phyloP scores from a whole-genome alignment of 768 basidiomycete genomes.

The Chalciporus chontae region DNA sequence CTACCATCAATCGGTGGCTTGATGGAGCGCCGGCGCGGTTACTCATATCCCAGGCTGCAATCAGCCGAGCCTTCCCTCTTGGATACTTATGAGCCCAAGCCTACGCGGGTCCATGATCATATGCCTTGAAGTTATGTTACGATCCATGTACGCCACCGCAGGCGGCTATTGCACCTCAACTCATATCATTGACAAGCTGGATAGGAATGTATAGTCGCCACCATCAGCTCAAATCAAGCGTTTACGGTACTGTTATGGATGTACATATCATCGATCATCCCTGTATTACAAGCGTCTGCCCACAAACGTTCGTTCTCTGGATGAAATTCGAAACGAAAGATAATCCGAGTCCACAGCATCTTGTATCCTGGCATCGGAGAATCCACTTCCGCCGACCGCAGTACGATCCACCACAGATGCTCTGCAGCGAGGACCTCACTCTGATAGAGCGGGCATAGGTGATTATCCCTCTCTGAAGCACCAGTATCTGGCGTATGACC shows the following conservation, averaged over 20 bases:
- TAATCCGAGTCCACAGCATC: conserved; percentile 7
- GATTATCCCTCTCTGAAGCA: conserved; percentile 7
- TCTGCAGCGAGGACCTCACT: background rate
- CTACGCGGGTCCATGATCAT: background rate
- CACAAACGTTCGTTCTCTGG: background rate
- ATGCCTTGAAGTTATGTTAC: background rate
- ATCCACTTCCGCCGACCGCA: background rate
- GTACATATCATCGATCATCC: too few species aligned
- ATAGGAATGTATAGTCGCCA: background rate
- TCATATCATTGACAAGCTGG: background rate
- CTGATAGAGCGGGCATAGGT: background rate
- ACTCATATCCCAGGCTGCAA: background rate
- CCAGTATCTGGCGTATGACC: background rate
- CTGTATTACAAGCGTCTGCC: background rate
- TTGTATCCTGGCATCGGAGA: conserved; percentile 2
- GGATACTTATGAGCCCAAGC: background rate
- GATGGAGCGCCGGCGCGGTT: background rate
- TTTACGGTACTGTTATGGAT: background rate
- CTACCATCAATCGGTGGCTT: background rate
- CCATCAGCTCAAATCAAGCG: background rate
- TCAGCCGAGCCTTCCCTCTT: background rate
- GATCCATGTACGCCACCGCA: conserved; percentile 25
- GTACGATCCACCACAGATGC: conserved; percentile 2
- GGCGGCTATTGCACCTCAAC: conserved; percentile 3
- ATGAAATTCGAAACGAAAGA: background rate